Evolutionary conservation across 805 yeast genomes (phyloP).

Genomic region (Yamadazyma philogaea): DNA sequence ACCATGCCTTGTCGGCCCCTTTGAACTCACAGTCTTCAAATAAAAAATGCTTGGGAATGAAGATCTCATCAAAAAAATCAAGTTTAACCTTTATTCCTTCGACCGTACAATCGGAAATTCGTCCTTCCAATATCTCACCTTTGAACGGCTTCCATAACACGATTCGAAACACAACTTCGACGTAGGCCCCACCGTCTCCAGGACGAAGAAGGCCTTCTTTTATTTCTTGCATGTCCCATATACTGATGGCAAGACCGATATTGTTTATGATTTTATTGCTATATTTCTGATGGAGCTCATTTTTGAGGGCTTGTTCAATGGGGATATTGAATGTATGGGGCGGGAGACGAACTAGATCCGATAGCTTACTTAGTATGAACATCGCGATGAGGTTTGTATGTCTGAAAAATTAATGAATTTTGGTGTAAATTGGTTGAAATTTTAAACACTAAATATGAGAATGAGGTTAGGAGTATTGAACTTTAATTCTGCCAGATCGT

Average conservation of each 20-base stretch:
- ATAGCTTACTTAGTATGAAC: constrained; percentile 80
- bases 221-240: constrained; percentile 79
- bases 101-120: constrained; percentile 83
- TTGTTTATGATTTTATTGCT: constrained; percentile 82
- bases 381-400: constrained; percentile 33
- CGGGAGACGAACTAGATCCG: constrained; percentile 84
- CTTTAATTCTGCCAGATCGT: not conserved
- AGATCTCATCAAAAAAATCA: constrained; percentile 89
- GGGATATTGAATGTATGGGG: constrained; percentile 80
- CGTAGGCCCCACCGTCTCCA: constrained; percentile 89
- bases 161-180: constrained; percentile 69
- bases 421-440: too few species aligned
- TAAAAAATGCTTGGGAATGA: constrained; percentile 77
- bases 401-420: not conserved
- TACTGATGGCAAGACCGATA: constrained; percentile 77
- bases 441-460: not conserved
- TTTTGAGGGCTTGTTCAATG: constrained; percentile 66
- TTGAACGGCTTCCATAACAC: constrained; percentile 90
- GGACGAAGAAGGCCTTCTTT: constrained; percentile 89
- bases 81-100: constrained; percentile 84
- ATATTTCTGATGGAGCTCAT: constrained; percentile 80
- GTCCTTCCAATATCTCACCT: constrained; percentile 90
- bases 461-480: not conserved
- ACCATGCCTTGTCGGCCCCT: constrained; percentile 88
- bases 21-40: constrained; percentile 73